Evolutionary conservation across 1,139 yeast species (phyloP).

Genomic region (Magnusiomyces magnusii): DNA sequence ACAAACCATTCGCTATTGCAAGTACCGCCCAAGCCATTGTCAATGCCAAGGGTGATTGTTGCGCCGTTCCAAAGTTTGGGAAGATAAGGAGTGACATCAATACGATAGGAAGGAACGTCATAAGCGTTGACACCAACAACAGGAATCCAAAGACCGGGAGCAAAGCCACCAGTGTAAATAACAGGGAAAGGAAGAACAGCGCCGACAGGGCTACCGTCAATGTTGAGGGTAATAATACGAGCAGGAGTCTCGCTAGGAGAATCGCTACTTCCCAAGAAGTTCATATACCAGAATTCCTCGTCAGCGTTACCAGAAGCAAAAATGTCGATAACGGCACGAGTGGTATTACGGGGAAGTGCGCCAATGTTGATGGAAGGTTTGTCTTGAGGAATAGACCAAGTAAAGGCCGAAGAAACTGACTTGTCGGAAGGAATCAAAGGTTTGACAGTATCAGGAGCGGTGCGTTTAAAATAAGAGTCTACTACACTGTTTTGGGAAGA

Average conservation of each 20-base stretch:
- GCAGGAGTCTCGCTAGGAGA: constrained; percentile 46
- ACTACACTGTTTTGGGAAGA: constrained; percentile 10
- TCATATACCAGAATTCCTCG: constrained; percentile 81
- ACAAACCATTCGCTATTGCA: constrained; percentile 51
- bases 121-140: constrained; percentile 66
- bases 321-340: constrained; percentile 50
- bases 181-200: constrained; percentile 38
- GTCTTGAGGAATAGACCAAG: constrained; percentile 23
- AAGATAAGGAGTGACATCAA: constrained; percentile 60
- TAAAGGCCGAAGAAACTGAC: constrained; percentile 5
- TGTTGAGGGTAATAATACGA: constrained; percentile 32
- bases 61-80: constrained; percentile 50
- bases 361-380: constrained; percentile 28
- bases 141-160: constrained; percentile 74
- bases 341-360: constrained; percentile 48
- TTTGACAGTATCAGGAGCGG: constrained; percentile 13
- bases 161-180: constrained; percentile 69
- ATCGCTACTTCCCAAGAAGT: constrained; percentile 36
- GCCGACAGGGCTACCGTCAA: constrained; percentile 33
- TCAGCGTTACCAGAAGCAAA: constrained; percentile 68
- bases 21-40: constrained; percentile 48
- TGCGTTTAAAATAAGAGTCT: constrained; percentile 10
- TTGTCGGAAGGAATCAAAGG: constrained; percentile 15
- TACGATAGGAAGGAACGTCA: constrained; percentile 56
- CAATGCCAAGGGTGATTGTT: constrained; percentile 34